Evolutionary conservation across 2,329 filamentous ascomycete genomes (phyloP).

Genomic region (Colletotrichum higginsianum): DNA sequence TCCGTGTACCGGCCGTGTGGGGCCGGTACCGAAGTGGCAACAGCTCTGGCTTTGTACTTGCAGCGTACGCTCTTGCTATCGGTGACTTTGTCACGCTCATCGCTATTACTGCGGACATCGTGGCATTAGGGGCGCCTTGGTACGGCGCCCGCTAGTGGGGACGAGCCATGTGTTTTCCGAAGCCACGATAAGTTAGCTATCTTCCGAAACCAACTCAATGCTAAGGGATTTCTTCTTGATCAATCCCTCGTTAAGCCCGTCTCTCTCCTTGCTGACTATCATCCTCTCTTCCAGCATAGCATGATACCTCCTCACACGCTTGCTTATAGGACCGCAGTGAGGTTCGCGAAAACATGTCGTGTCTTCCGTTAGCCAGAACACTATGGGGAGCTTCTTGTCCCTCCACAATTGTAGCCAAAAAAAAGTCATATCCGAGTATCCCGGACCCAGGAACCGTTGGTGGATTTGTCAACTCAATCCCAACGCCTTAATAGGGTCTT

Average conservation of each 20-base stretch:
- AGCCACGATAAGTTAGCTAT: neutral
- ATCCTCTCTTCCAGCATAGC: neutral
- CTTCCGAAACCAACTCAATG: neutral
- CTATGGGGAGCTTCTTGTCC: neutral
- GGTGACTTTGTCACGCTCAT: slow-evolving; percentile 6
- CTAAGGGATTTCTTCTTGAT: slow-evolving; percentile 3
- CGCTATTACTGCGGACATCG: slow-evolving; percentile 16
- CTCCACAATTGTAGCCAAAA: neutral
- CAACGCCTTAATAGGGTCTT: neutral
- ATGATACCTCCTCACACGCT: neutral
- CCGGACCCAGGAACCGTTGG: slow-evolving; percentile 10
- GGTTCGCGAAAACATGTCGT: neutral
- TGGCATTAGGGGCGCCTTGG: neutral
- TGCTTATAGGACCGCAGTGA: neutral
- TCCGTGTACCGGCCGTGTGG: slow-evolving; percentile 27
- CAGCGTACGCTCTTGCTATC: no score
- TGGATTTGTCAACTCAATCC: neutral
- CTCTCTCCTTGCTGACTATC: neutral
- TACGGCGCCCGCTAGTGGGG: neutral
- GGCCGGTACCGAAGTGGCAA: slow-evolving; percentile 19
- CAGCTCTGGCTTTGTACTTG: neutral
- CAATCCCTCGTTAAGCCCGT: slow-evolving; percentile 22
- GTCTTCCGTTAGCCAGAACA: neutral
- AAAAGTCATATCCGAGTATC: neutral
- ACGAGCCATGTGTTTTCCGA: neutral